Evolutionary conservation across 129 eudicot species (phyloP).

Genomic region (Apium graveolens): DNA sequence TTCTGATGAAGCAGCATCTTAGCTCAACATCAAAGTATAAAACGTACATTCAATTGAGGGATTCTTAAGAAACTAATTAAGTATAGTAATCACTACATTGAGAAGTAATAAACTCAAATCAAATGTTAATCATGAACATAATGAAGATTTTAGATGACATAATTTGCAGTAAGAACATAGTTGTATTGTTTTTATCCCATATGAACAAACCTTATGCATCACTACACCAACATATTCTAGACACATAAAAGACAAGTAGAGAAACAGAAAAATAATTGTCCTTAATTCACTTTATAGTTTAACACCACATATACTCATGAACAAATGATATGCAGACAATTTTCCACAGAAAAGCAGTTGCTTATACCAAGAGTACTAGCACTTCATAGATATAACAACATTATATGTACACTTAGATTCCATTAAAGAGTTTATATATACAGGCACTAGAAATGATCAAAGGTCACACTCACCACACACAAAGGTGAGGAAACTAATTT

Average conservation of each 20-base stretch:
- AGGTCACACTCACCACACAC: background rate
- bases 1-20: too few species aligned
- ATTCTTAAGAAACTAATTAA: too few species aligned
- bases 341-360: background rate
- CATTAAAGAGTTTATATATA: constrained; percentile 6
- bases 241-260: background rate
- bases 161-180: background rate
- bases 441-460: background rate
- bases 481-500: background rate
- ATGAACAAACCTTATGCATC: background rate
- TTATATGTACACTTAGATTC: background rate
- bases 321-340: background rate
- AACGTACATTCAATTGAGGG: too few species aligned
- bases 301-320: background rate
- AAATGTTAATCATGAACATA: background rate
- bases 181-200: background rate
- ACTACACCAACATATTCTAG: background rate
- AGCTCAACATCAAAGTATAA: too few species aligned
- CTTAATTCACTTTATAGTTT: background rate
- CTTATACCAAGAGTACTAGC: background rate
- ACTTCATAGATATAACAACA: background rate
- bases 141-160: background rate
- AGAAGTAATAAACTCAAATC: background rate
- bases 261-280: background rate
- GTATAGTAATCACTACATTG: too few species aligned